Evolutionary conservation across 805 yeast genomes (phyloP).

Genomic region (Candida qinlingensis): DNA sequence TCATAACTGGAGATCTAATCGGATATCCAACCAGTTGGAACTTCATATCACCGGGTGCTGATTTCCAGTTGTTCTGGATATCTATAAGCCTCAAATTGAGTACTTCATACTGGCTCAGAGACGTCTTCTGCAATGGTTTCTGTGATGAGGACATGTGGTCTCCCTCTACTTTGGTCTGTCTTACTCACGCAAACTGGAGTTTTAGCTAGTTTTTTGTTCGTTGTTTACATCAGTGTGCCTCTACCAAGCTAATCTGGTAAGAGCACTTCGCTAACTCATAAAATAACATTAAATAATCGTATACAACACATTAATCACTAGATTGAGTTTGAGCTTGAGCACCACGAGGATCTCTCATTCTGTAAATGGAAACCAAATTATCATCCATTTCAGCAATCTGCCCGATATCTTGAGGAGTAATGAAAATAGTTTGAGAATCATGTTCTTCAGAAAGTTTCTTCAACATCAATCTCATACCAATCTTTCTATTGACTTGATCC

Average conservation of each 20-base stretch:
- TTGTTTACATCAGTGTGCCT: background rate
- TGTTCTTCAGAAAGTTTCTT: constrained; percentile 58
- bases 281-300: background rate
- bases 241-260: background rate
- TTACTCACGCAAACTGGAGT: background rate
- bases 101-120: background rate
- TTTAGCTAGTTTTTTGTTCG: background rate
- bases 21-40: background rate
- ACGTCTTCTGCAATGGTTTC: background rate
- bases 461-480: constrained; percentile 70
- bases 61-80: background rate
- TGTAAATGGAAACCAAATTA: constrained; percentile 57
- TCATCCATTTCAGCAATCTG: constrained; percentile 57
- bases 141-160: background rate
- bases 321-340: background rate
- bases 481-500: constrained; percentile 87
- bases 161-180: background rate
- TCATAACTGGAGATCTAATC: background rate
- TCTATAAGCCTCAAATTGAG: background rate
- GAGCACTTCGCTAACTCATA: too few species aligned
- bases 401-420: constrained; percentile 88
- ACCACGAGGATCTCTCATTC: constrained; percentile 40
- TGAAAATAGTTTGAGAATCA: constrained; percentile 81
- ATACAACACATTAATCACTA: background rate
- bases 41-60: background rate